Base-by-base conservation (phyloP, 768 basidiomycete genomes). In the Kwoniella sp. region DNA sequence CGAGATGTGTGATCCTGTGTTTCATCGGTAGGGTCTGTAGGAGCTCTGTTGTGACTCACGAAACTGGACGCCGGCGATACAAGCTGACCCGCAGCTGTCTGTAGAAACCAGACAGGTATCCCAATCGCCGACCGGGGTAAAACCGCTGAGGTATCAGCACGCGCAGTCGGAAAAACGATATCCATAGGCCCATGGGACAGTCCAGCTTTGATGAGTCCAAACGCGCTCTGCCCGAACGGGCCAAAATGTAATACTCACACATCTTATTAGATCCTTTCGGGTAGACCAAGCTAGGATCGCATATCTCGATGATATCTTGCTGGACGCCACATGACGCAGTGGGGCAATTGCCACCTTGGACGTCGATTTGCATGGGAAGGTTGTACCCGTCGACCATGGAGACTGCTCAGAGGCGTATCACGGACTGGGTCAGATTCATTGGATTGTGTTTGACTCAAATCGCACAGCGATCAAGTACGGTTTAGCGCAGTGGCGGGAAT, bases 321-420 rank as follows among this genome's bases (percentile, higher is more conserved):
- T 60, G 55, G 4, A 53, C 52, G 0, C 73, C 73, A 50, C 71
- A 73, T 15, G 65, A 58, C 9, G 55, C 68, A 2, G 52, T 63
- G 20, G 31, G 41, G 29, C 73, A 74, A 3, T n/a, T n/a, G n/a
- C n/a, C n/a, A 29, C 37, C 61, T 29, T 51, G 20, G 13, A 47
- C 34, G 7, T 38, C 58, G 53, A 74, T 74, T 5, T 31, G 30
- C 62, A 74, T 74, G 20, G 73, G 68, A 22, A 74, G 26, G 26
- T 72, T 74, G 54, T 61, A 74, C 7, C 72, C 72, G 29, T 73
- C 72, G 0, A 73, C 69, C 53, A 73, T 73, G 2, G 72, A 73
- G n/a, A 73, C 72, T 73, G 61, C 2, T 37, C 22, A 45, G 55
- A 17, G 22, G 34, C n/a, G 66, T 8, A 15, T 51, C 50, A 51